Evolutionary conservation across 441 rosid genomes (phyloP).

Genomic region (Pelargonium myrrhifolium): DNA sequence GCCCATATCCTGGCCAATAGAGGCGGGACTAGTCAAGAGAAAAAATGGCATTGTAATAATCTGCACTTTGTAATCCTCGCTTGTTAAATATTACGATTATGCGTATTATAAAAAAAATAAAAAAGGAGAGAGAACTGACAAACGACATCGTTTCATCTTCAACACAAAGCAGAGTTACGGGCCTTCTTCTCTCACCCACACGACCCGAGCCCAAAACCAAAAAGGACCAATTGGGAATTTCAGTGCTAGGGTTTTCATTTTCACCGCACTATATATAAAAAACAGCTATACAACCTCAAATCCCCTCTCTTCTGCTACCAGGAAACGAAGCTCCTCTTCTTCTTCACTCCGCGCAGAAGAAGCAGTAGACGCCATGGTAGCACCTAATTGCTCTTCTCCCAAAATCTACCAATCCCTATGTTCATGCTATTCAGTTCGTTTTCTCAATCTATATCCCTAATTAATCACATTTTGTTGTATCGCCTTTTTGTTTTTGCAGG

Average conservation of each 20-base stretch:
- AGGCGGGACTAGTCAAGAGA: too few species aligned
- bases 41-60: too few species aligned
- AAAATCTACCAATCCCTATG: not conserved
- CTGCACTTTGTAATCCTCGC: too few species aligned
- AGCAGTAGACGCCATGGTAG: not conserved
- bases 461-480: not conserved
- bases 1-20: too few species aligned
- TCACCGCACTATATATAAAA: not conserved
- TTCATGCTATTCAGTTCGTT: not conserved
- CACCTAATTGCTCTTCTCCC: not conserved
- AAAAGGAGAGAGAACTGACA: too few species aligned
- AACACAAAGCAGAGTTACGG: not conserved
- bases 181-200: not conserved
- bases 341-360: not conserved
- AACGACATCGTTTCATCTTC: too few species aligned
- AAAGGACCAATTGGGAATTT: not conserved
- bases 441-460: not conserved
- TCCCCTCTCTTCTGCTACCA: not conserved
- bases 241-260: not conserved
- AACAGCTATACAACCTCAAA: not conserved
- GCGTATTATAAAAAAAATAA: too few species aligned
- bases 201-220: not conserved
- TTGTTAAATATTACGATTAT: too few species aligned
- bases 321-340: not conserved
- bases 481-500: constrained; percentile 26